phyloP scores from a whole-genome alignment of 2,329 filamentous ascomycete species.

The Macrophomina phaseolina region DNA sequence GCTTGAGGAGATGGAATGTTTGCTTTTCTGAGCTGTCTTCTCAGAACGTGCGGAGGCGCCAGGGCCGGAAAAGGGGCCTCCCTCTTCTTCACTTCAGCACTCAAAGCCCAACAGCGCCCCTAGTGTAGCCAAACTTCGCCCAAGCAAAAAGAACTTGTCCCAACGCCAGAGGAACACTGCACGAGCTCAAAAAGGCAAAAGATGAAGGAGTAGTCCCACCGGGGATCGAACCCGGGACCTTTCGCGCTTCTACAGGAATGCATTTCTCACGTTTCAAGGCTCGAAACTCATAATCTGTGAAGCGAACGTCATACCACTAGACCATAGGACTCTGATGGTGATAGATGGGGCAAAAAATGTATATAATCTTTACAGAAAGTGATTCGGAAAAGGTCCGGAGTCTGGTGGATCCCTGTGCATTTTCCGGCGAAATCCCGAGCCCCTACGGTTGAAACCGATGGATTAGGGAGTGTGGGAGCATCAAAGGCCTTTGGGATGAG shows the following conservation, averaged over 20 bases:
- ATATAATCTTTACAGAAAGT: not conserved
- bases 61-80: too few species aligned
- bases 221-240: constrained; percentile 33
- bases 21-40: too few species aligned
- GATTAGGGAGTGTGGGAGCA: too few species aligned
- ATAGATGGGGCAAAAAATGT: rapidly evolving
- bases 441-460: too few species aligned
- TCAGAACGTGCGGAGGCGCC: too few species aligned
- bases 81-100: not conserved
- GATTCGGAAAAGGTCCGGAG: too few species aligned
- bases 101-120: not conserved
- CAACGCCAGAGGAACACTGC: not conserved
- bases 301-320: constrained; percentile 29
- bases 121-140: too few species aligned
- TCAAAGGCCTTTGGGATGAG: too few species aligned
- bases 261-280: too few species aligned
- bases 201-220: constrained; percentile 28
- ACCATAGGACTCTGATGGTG: constrained; percentile 26
- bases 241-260: constrained; percentile 18
- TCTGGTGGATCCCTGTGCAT: too few species aligned
- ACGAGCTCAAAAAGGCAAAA: not conserved
- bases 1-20: too few species aligned
- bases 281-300: constrained; percentile 10
- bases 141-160: not conserved
- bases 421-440: too few species aligned